Base-by-base conservation (phyloP, 257 asterid species). In the Orobanche coerulescens region DNA sequence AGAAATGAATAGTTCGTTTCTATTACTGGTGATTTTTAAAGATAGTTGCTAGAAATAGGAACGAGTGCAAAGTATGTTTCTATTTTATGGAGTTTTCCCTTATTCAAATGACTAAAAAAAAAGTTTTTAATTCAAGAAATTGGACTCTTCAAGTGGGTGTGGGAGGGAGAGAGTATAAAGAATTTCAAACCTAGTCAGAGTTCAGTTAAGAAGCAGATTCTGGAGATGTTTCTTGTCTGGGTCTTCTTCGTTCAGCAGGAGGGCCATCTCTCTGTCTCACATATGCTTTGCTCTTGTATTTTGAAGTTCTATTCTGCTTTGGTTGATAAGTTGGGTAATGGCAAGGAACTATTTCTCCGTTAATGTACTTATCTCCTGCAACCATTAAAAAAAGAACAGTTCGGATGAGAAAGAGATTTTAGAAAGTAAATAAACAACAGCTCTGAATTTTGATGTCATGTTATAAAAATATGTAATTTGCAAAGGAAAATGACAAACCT, bases 231-330 rank as follows among this genome's bases (percentile, higher is more conserved):
- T 76, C 94, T 79, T 84, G 89, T 79, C 40, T 82, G 1, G 88
- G 84, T 65, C 52, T 75, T 74, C 79, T 73, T 67, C 81, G 66
- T 61, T 90, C 97, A 4, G 93, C 67, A 15, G 92, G 90, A 34
- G 96, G 95, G 58, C 98, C 96, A 59, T 92, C 96, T 79, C 96
- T 82, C 80, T 83, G 88, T 75, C 96, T 84, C 39, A 88, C 95
- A 42, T 92, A 88, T 18, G 96, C 96, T 77, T 88, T 92, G 86
- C 96, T 88, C 83, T 86, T 88, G 76, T 69, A 73, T 71, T 80
- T 88, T 23, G 94, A 39, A 60, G 75, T 64, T 63, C 77, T 82
- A 52, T 78, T 43, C 75, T 91, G 95, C 77, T 84, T 88, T 16
- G 95, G 93, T 71, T 92, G 96, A 75, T 93, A 89, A 64, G 97